Percentiles rank a stretch among this genome's conserved stretches.
These are phyloP conservation scores for Cutaneotrichosporon cutaneum DNA, from an alignment of 1,284 basidiomycete species.

Conservation along the genomic window DNA sequence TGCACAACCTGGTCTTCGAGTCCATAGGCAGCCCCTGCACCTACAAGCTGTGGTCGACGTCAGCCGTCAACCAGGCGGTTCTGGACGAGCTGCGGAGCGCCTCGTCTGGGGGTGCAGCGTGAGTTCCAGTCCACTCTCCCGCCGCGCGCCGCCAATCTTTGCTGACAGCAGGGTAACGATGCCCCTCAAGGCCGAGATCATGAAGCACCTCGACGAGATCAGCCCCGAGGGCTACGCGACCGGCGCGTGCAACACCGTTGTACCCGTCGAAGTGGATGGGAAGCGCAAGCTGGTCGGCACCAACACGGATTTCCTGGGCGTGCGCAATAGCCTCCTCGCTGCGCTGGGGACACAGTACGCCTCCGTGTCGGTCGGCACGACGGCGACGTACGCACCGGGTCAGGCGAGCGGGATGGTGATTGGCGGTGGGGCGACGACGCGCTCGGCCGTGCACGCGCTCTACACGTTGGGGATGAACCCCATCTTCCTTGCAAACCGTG, in stretches of 20 bases:
- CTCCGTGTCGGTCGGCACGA: conserved; percentile 6
- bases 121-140: not conserved
- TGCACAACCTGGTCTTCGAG: conserved; percentile 81
- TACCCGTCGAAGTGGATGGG: conserved; percentile 54
- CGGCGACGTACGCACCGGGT: conserved; percentile 46
- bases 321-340: conserved; percentile 24
- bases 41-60: conserved; percentile 50
- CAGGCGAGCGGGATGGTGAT: conserved; percentile 60
- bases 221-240: conserved; percentile 72
- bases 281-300: conserved; percentile 67
- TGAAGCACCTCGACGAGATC: conserved; percentile 69
- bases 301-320: conserved; percentile 82
- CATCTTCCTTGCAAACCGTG: conserved; percentile 76
- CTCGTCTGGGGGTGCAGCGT: conserved; percentile 69
- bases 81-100: conserved; percentile 5
- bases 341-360: not conserved
- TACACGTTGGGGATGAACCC: conserved; percentile 63
- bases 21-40: conserved; percentile 12
- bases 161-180: conserved; percentile 41
- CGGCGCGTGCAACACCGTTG: conserved; percentile 84
- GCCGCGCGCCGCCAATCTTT: too few relatives aligned
- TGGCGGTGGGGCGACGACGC: conserved; percentile 72
- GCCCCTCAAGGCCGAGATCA: conserved; percentile 79
- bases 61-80: conserved; percentile 11
- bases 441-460: conserved; percentile 82